Conservation (phyloP, 2,329 filamentous ascomycete genomes). For the Fusarium acutatum region DNA sequence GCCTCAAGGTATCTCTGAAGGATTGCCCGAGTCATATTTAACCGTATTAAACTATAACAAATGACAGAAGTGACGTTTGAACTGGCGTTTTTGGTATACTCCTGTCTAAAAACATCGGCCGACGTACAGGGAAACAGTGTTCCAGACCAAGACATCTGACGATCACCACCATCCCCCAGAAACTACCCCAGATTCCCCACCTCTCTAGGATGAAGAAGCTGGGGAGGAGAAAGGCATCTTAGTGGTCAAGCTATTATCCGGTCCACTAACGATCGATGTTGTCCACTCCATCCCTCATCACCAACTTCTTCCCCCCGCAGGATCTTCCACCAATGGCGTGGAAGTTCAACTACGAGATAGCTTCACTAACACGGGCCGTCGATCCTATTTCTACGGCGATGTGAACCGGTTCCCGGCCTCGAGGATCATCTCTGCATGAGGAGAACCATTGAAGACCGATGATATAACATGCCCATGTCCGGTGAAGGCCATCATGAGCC, state of each 20-base stretch:
- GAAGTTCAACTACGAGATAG: not conserved
- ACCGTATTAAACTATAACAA: not conserved
- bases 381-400: conserved; percentile 32
- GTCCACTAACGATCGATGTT: conserved; percentile 29
- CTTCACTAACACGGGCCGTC: conserved; percentile 33
- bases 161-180: conserved; percentile 19
- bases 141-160: not conserved
- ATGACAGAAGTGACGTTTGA: not conserved
- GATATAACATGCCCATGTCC: conserved; percentile 19
- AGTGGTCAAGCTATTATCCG: conserved; percentile 36
- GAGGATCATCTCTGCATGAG: conserved; percentile 13
- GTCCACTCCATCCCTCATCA: conserved; percentile 5
- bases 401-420: conserved; percentile 3
- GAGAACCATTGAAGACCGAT: not conserved
- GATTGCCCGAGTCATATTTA: not conserved
- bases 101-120: not conserved
- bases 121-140: not conserved
- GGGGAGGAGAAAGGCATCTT: conserved; percentile 14
- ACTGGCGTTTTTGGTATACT: not conserved
- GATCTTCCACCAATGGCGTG: conserved; percentile 40
- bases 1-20: not conserved
- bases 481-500: not conserved
- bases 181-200: conserved; percentile 39
- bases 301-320: conserved; percentile 11
- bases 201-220: not conserved